Percentiles rank a stretch among this genome's conserved stretches.
phyloP scores from a whole-genome alignment of 1,284 basidiomycete species.

The Malassezia equina region DNA sequence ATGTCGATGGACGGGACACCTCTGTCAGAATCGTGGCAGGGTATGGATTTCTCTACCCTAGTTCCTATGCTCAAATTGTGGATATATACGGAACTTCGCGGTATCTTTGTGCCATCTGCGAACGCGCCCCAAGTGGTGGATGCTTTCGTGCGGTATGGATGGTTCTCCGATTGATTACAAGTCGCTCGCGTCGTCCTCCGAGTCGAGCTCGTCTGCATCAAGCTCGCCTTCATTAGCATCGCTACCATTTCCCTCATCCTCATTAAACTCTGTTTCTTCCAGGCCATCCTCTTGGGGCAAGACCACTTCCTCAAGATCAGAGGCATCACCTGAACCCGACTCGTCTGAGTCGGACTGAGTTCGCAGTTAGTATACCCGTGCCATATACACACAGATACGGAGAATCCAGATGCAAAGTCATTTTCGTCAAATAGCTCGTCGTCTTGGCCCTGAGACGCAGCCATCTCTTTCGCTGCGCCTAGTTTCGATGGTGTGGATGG shows the following conservation, averaged over 20 bases:
- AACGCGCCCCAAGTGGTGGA: slow-evolving; percentile 28
- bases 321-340: slow-evolving; percentile 10
- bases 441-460: not conserved
- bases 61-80: slow-evolving; percentile 40
- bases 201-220: not conserved
- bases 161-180: slow-evolving; percentile 32
- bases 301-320: slow-evolving; percentile 14
- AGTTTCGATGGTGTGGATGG: not conserved
- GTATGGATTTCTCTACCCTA: slow-evolving; percentile 2
- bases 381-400: slow-evolving; percentile 8
- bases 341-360: slow-evolving; percentile 15
- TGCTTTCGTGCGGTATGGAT: slow-evolving; percentile 41
- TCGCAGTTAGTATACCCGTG: not conserved
- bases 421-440: slow-evolving; percentile 8
- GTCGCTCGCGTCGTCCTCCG: slow-evolving; percentile 20
- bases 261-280: slow-evolving; percentile 15
- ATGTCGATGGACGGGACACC: slow-evolving; percentile 16
- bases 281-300: not conserved
- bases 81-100: slow-evolving; percentile 35
- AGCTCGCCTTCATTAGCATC: not conserved
- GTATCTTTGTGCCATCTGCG: slow-evolving; percentile 23
- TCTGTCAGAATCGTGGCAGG: slow-evolving; percentile 14
- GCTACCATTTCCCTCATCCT: not conserved
- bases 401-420: slow-evolving; percentile 9
- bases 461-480: not conserved